phyloP scores from a whole-genome alignment of 257 asterid species.

The Ophiorrhiza pumila region DNA sequence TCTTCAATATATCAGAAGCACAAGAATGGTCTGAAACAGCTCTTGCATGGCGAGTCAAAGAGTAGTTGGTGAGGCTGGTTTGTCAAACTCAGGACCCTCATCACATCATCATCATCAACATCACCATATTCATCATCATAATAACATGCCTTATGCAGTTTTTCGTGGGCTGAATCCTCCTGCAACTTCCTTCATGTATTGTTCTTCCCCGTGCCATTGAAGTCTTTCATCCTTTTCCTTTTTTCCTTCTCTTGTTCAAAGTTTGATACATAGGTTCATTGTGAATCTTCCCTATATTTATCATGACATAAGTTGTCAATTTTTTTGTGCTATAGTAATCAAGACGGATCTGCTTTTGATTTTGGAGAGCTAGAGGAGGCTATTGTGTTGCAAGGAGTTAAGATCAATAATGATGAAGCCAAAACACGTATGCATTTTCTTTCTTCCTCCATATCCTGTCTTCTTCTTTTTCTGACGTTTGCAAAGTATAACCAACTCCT shows the following conservation, averaged over 20 bases:
- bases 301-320: constrained; percentile 21
- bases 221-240: neutral
- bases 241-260: neutral
- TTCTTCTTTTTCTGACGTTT: constrained; percentile 42
- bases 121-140: constrained; percentile 37
- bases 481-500: constrained; percentile 38
- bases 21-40: constrained; percentile 41
- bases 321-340: constrained; percentile 34
- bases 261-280: neutral
- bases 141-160: constrained; percentile 51
- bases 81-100: constrained; percentile 46
- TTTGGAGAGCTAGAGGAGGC: constrained; percentile 95
- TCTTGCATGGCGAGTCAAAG: constrained; percentile 82
- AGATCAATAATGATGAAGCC: constrained; percentile 56
- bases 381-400: constrained; percentile 64
- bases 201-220: constrained; percentile 6
- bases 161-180: constrained; percentile 56
- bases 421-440: constrained; percentile 55
- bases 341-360: constrained; percentile 67
- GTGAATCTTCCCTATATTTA: constrained; percentile 10
- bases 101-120: constrained; percentile 25
- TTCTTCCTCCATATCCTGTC: constrained; percentile 8
- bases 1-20: constrained; percentile 5
- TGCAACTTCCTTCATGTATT: constrained; percentile 52
- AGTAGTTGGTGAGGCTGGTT: constrained; percentile 51